Base-by-base conservation (phyloP, 352 stramenopile genomes). In the Phytopythium cucurbitacearum region DNA sequence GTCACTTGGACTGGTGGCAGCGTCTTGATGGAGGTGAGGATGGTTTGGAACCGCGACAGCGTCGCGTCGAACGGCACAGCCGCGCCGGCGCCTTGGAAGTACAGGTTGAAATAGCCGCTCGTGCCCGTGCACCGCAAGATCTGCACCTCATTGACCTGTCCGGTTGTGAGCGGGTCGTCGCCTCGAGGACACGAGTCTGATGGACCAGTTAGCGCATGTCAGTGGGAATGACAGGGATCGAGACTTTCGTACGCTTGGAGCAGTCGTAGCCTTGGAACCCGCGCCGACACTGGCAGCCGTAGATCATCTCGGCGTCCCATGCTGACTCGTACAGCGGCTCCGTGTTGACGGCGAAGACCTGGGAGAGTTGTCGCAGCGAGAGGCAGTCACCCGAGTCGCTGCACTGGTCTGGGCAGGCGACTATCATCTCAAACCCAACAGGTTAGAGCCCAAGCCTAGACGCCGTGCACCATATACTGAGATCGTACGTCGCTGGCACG, bases 261-360 rank as follows among this genome's bases (percentile, higher is more conserved):
- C 90, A 97, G 57, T 97, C 89, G 54, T 80, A 93, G 36, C 78
- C 88, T 33, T 80, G 65, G 15, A 67, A 91, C 1, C 87, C 89
- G 39, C 74, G 74, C 13, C 91, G 79, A 57, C 92, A 98, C 12
- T 85, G 67, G 65, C 92, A 98, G 1, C 89, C 90, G 48, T 87
- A 88, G 13, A 97, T 85, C 77, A 86, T 87, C 7, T 87, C 64
- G 1, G 76, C 76, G 34, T 93, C 82, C 80, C 80, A 93, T 0
- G 64, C 49, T 1, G 41, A 51, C 0, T 81, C 65, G 44, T 93
- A 91, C 0, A 83, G 57, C 3, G 66, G 59, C 39, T 87, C 80
- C 3, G 62, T 71, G 3, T 64, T 74, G 7, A 85, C 73, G 3
- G 71, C 68, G 40, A 65, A 76, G 0, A 58, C 32, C 3, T 56